Conservation (phyloP, 345 rosid genomes). For the Acer campestre region DNA sequence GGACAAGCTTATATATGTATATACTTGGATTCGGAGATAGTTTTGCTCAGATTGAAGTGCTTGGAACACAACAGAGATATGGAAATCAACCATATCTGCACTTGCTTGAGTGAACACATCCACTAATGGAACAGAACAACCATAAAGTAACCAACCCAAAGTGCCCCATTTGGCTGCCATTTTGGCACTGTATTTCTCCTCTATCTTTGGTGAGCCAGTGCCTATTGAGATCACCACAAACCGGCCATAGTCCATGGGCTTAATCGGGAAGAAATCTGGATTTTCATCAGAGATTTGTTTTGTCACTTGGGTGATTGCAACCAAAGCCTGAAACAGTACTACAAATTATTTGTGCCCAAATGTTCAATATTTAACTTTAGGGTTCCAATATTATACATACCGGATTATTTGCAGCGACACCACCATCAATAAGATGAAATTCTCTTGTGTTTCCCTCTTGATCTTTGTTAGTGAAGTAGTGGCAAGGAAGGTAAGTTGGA, state of each 20-base stretch:
- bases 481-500: conserved; percentile 56
- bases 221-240: conserved; percentile 45
- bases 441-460: conserved; percentile 26
- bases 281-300: conserved; percentile 34
- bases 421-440: conserved; percentile 51
- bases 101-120: conserved; percentile 55
- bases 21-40: conserved; percentile 54
- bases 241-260: conserved; percentile 38
- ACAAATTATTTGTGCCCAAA: too few relatives aligned
- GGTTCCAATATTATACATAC: conserved; percentile 13
- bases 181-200: conserved; percentile 33
- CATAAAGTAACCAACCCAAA: conserved; percentile 38
- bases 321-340: conserved; percentile 36
- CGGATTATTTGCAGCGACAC: conserved; percentile 60
- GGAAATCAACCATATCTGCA: conserved; percentile 52
- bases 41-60: conserved; percentile 35
- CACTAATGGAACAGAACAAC: conserved; percentile 33
- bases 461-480: conserved; percentile 38
- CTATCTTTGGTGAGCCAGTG: conserved; percentile 32
- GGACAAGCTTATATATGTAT: not conserved
- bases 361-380: too few relatives aligned
- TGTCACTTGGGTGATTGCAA: conserved; percentile 55
- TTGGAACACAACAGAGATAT: conserved; percentile 39
- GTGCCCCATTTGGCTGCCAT: conserved; percentile 47
- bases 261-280: conserved; percentile 29